Percentiles rank a stretch among this genome's conserved stretches.
Conservation (phyloP, 2,329 filamentous ascomycete species). For the Eutypella sp. region DNA sequence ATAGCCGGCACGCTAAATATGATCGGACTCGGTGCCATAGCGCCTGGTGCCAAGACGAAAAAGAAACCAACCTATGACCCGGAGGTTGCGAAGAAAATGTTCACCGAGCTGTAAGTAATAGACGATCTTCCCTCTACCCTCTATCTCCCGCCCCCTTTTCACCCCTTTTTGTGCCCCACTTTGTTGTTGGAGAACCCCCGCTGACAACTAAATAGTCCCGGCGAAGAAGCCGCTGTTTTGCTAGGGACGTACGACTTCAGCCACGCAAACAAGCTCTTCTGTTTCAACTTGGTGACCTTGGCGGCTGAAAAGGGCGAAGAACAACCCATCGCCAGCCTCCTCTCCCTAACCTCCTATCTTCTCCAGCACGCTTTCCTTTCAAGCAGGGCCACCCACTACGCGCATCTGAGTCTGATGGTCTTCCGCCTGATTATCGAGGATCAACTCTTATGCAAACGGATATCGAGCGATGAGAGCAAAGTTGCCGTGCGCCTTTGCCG, state of each 20-base stretch:
- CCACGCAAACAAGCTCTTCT: conserved; percentile 93
- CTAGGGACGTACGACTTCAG: conserved; percentile 89
- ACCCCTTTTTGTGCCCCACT: neutral
- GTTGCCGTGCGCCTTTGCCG: conserved; percentile 76
- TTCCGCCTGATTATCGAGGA: conserved; percentile 86
- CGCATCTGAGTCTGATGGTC: conserved; percentile 78
- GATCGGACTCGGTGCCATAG: conserved; percentile 75
- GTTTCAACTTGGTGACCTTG: conserved; percentile 70
- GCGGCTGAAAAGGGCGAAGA: conserved; percentile 60
- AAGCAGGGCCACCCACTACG: conserved; percentile 71
- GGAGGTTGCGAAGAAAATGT: conserved; percentile 78
- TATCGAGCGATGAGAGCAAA: conserved; percentile 76
- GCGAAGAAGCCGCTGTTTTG: conserved; percentile 71
- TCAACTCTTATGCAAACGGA: conserved; percentile 69
- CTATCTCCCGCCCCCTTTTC: too few species aligned
- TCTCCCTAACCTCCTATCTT: conserved; percentile 88
- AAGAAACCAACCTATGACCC: conserved; percentile 59
- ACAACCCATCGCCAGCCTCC: conserved; percentile 71
- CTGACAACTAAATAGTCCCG: conserved; percentile 55
- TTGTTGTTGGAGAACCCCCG: conserved; percentile 10
- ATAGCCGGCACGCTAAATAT: conserved; percentile 75
- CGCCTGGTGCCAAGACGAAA: conserved; percentile 59
- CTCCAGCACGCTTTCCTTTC: conserved; percentile 90
- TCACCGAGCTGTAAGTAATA: conserved; percentile 66
- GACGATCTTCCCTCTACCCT: too few species aligned